Base-by-base conservation (phyloP, 2,329 filamentous ascomycete genomes). In the Daldinia sp. region DNA sequence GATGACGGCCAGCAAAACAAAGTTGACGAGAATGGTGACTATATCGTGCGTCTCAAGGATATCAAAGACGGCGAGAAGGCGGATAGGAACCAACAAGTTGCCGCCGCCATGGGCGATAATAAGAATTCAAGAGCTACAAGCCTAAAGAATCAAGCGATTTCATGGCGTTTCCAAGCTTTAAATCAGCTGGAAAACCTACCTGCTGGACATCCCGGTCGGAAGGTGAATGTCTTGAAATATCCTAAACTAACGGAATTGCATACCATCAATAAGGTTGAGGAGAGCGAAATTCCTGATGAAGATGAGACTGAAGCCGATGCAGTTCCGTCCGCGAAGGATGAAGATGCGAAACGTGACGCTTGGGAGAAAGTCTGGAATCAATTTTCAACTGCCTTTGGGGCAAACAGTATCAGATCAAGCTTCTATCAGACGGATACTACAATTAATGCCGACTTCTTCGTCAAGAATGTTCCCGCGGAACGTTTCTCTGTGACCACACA, bases 101-200 rank as follows among this genome's bases (percentile, higher is more conserved):
- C 61, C 11, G 51, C 67, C 2, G 69, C 70, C 21, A 55, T 77
- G 61, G 50, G 35, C 4, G 21, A 13, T 5, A 2, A 6, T 11
- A 43, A 32, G 19, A 67, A 64, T 30, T 49, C 67, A 3, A 77
- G 77, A 54, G 66, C 72, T 23, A 63, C 15, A 0, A 62, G 69
- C 2, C 58, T 74, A 39, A 63, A 75, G 72, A 78, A 79, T 25
- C 76, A 77, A 29, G 83, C 82, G 1, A 79, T 79, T 52, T 75
- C 77, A 0, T 77, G 83, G 73, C 79, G 85, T 3, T 69, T 80
- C 19, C 81, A 85, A 72, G 77, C 80, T n/a, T 74, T 87, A 6
- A 73, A 68, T 0, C 72, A 73, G 21, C 72, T 87, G 76, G 77
- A 79, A 43, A 76, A 74, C 48, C 74, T 85, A 21, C 78, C 81